Conservation (phyloP, 2,329 filamentous ascomycete genomes). For the Colletotrichum abscissum region DNA sequence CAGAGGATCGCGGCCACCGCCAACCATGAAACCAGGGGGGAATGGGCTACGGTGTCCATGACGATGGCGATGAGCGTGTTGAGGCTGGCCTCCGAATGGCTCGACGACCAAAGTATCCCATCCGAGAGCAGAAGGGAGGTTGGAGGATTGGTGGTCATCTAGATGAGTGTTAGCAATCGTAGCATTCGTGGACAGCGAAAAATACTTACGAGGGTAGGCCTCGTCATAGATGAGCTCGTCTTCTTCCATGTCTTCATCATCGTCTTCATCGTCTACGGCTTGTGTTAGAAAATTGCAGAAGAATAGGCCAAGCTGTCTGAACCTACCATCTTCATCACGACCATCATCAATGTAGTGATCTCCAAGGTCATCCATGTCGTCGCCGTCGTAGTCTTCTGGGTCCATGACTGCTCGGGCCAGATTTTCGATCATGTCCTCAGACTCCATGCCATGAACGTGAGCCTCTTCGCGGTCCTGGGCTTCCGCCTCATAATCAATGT, state of each 20-base stretch:
- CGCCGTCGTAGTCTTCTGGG: conserved; percentile 62
- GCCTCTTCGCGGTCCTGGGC: conserved; percentile 64
- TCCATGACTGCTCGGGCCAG: conserved; percentile 68
- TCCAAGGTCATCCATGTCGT: conserved; percentile 62
- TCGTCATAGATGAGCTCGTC: conserved; percentile 73
- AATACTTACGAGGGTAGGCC: conserved; percentile 64
- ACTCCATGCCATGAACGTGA: conserved; percentile 57
- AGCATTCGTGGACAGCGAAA: not conserved
- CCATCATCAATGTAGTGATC: conserved; percentile 66
- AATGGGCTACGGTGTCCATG: conserved; percentile 69
- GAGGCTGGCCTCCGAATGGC: conserved; percentile 58
- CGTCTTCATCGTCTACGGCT: conserved; percentile 63
- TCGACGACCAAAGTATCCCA: conserved; percentile 69
- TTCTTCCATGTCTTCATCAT: conserved; percentile 78
- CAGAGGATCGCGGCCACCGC: conserved; percentile 62
- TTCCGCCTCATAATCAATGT: conserved; percentile 66
- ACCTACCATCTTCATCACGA: conserved; percentile 68
- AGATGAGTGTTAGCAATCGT: conserved; percentile 34
- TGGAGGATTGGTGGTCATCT: conserved; percentile 57
- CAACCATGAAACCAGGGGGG: conserved; percentile 66
- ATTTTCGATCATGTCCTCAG: conserved; percentile 59
- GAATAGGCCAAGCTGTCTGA: conserved; percentile 29
- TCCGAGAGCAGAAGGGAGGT: conserved; percentile 60
- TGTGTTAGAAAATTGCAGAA: conserved; percentile 37
- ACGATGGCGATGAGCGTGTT: conserved; percentile 63